A percentile compares a stretch with the other conserved stretches of the same genome.
Conservation (phyloP, 352 stramenopile genomes). For the Globisporangium apiculatum region DNA sequence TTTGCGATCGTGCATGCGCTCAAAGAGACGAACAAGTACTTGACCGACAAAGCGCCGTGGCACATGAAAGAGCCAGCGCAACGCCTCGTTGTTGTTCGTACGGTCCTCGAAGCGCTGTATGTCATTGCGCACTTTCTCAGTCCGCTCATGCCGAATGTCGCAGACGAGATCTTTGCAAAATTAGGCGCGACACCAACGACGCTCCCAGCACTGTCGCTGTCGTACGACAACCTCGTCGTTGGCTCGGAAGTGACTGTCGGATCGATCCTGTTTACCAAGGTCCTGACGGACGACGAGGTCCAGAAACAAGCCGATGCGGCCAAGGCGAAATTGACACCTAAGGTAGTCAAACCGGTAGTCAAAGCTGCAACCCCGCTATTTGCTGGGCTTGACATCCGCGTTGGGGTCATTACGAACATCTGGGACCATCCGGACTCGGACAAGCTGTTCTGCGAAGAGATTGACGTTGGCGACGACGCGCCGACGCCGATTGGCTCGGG, state of each 20-base stretch:
- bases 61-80: constrained; percentile 92
- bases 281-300: constrained; percentile 73
- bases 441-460: constrained; percentile 99
- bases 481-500: constrained; percentile 95
- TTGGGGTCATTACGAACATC: constrained; percentile 72
- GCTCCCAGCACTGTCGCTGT: constrained; percentile 65
- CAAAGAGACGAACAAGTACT: constrained; percentile 96
- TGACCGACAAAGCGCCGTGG: constrained; percentile 97
- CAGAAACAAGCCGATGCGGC: constrained; percentile 48
- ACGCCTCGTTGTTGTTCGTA: constrained; percentile 90
- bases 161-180: constrained; percentile 93
- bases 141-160: constrained; percentile 90
- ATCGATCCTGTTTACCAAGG: constrained; percentile 94
- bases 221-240: constrained; percentile 90
- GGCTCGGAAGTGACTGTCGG: constrained; percentile 90
- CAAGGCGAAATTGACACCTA: constrained; percentile 33
- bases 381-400: constrained; percentile 71
- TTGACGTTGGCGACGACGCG: constrained; percentile 93
- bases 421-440: constrained; percentile 85
- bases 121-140: constrained; percentile 93
- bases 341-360: constrained; percentile 17
- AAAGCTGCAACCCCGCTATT: constrained; percentile 59
- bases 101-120: constrained; percentile 96
- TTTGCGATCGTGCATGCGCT: constrained; percentile 88
- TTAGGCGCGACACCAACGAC: constrained; percentile 79